Evolutionary conservation across 1,284 basidiomycete species (phyloP).

Genomic region (Ceratobasidium sp.): DNA sequence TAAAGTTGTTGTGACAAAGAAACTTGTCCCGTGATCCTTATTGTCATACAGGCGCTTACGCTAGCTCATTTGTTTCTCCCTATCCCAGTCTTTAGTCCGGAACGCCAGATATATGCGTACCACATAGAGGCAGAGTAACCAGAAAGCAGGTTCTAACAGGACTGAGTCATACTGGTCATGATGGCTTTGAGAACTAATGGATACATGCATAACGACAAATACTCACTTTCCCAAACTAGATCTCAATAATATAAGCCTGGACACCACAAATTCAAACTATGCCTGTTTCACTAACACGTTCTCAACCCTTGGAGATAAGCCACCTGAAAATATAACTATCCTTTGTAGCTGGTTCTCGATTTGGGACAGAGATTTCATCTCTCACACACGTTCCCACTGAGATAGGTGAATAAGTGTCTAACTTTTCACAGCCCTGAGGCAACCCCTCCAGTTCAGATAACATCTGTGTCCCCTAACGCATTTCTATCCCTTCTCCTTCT

Average conservation of each 20-base stretch:
- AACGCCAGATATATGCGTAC: constrained; percentile 3
- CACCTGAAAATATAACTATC: background rate
- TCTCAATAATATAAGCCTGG: background rate
- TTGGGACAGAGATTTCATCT: constrained; percentile 5
- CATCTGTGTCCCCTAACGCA: background rate
- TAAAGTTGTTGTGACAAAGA: constrained; percentile 2
- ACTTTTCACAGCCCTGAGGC: background rate
- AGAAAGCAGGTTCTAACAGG: background rate
- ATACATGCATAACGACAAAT: background rate
- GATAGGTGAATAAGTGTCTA: constrained; percentile 6
- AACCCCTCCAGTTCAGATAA: constrained; percentile 9
- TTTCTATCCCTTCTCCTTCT: background rate
- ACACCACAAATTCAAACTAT: background rate
- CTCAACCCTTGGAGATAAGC: background rate
- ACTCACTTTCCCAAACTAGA: background rate
- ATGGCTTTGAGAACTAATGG: background rate
- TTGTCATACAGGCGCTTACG: constrained; percentile 14
- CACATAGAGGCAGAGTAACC: background rate
- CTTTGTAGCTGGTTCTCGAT: constrained; percentile 19
- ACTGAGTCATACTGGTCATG: background rate
- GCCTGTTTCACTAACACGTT: background rate
- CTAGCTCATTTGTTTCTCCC: background rate
- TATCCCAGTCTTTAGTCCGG: background rate
- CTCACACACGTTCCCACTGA: background rate
- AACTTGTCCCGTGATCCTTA: background rate